Conservation (phyloP, 73 alveolate species). For the Paramecium biaurelia region DNA sequence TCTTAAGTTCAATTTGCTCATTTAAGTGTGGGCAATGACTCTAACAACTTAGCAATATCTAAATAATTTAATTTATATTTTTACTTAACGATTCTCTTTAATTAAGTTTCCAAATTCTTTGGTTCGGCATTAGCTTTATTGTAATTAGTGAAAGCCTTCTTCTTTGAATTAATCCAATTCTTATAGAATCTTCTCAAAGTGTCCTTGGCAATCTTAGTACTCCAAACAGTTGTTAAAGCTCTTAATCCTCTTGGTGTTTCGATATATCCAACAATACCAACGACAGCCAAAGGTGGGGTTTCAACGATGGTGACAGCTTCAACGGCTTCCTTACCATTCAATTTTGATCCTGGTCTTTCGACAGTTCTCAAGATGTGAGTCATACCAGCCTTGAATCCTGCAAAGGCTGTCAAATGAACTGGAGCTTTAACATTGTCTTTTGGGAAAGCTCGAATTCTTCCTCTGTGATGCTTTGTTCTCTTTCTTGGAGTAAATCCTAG, state of each 20-base stretch:
- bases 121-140: constrained; percentile 86
- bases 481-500: constrained; percentile 99
- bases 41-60: constrained; percentile 99
- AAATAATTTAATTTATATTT: neutral
- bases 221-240: constrained; percentile 99
- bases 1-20: constrained; percentile 92
- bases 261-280: constrained; percentile 99
- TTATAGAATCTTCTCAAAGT: constrained; percentile 99
- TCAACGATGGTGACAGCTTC: constrained; percentile 99
- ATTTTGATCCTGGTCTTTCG: constrained; percentile 98
- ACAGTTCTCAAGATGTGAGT: constrained; percentile 99
- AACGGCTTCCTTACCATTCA: constrained; percentile 98
- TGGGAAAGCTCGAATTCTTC: constrained; percentile 98
- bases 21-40: constrained; percentile 98
- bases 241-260: constrained; percentile 99
- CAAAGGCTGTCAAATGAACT: constrained; percentile 98
- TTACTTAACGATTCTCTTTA: constrained; percentile 81
- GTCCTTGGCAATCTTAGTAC: constrained; percentile 96
- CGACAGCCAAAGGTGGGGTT: constrained; percentile 98
- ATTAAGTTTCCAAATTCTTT: constrained; percentile 86
- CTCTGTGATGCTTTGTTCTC: constrained; percentile 98
- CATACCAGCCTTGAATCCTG: constrained; percentile 99
- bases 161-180: constrained; percentile 95
- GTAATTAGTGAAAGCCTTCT: constrained; percentile 99
- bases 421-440: constrained; percentile 93